phyloP scores from a whole-genome alignment of 306 rosid genomes.

The Hylodesmum podocarpum region DNA sequence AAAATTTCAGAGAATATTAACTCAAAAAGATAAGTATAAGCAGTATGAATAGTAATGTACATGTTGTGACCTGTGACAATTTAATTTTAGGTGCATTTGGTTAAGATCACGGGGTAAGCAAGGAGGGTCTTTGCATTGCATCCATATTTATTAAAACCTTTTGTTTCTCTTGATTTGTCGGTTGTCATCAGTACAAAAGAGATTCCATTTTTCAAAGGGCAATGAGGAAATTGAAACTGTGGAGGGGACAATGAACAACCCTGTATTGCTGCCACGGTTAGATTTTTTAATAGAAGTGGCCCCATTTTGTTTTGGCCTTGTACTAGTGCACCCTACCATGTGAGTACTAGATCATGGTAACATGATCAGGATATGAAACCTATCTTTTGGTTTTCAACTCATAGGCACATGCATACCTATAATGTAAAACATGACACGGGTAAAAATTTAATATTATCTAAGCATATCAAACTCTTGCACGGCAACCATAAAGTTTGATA shows the following conservation, averaged over 20 bases:
- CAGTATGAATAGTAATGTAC: slow-evolving; percentile 39
- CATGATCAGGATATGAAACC: neutral
- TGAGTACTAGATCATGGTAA: slow-evolving; percentile 14
- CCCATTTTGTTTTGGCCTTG: slow-evolving; percentile 30
- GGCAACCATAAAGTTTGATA: neutral
- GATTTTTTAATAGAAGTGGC: slow-evolving; percentile 28
- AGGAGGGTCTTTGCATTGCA: slow-evolving; percentile 38
- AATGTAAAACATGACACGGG: neutral
- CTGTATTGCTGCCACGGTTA: neutral
- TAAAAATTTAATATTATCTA: neutral
- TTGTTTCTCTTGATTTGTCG: slow-evolving; percentile 36
- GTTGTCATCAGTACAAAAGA: slow-evolving; percentile 2
- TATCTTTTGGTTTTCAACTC: neutral
- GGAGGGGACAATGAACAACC: slow-evolving; percentile 3
- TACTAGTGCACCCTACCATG: slow-evolving; percentile 34
- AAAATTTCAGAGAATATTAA: too few relatives aligned
- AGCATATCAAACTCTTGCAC: neutral
- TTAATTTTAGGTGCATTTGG: slow-evolving; percentile 27
- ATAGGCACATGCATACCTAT: slow-evolving; percentile 35
- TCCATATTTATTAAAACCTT: slow-evolving; percentile 24
- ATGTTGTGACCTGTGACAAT: slow-evolving; percentile 19
- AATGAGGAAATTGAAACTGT: neutral
- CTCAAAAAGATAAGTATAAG: too few relatives aligned
- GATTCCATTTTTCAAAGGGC: slow-evolving; percentile 27
- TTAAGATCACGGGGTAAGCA: slow-evolving; percentile 53